phyloP scores from a whole-genome alignment of 129 eudicot genomes.

The Tagetes patula region DNA sequence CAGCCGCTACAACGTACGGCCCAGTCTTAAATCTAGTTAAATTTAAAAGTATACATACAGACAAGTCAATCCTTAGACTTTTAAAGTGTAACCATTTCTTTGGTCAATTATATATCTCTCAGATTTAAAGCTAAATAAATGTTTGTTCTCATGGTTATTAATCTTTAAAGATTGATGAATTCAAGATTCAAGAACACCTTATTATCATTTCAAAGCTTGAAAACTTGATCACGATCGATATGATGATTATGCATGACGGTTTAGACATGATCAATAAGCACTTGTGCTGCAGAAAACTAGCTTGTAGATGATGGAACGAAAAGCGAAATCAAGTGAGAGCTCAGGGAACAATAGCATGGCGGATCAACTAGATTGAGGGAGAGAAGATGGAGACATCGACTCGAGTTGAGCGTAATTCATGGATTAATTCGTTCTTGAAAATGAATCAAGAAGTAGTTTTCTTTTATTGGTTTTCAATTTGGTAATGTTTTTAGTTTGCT shows the following conservation, averaged over 20 bases:
- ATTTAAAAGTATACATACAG: slow-evolving; percentile 26
- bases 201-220: background rate
- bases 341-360: slow-evolving; percentile 39
- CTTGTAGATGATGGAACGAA: slow-evolving; percentile 34
- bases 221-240: slow-evolving; percentile 23
- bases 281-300: slow-evolving; percentile 3
- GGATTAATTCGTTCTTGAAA: slow-evolving; percentile 15
- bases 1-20: too few relatives aligned
- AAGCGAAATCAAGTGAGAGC: slow-evolving; percentile 39
- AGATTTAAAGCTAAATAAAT: slow-evolving; percentile 37
- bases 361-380: slow-evolving; percentile 34
- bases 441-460: background rate
- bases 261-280: slow-evolving; percentile 20
- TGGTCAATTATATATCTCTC: slow-evolving; percentile 26
- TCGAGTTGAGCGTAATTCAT: slow-evolving; percentile 46
- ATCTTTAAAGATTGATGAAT: slow-evolving; percentile 32
- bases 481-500: slow-evolving; percentile 5
- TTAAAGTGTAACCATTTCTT: slow-evolving; percentile 31
- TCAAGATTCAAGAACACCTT: background rate
- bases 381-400: slow-evolving; percentile 27
- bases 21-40: too few relatives aligned
- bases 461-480: background rate
- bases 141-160: slow-evolving; percentile 30
- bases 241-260: slow-evolving; percentile 27
- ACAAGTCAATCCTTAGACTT: slow-evolving; percentile 44